Evolutionary conservation across 1,139 yeast genomes (phyloP).

Genomic region (Pichia sp.): DNA sequence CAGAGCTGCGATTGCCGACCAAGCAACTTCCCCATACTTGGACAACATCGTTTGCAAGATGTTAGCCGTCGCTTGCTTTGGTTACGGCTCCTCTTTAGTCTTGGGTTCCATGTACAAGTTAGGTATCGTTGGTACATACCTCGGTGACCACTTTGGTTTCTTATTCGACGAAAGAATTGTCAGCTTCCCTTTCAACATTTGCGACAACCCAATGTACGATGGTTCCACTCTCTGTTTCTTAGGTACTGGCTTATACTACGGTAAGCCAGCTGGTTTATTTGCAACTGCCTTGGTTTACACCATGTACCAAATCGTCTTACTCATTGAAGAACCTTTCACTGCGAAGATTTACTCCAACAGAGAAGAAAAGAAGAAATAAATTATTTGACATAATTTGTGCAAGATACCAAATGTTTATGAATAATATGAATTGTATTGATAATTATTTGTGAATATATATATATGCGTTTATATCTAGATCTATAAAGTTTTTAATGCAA

Average conservation of each 20-base stretch:
- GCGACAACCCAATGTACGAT: constrained; percentile 95
- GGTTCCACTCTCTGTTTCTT: constrained; percentile 88
- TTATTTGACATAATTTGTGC: background rate
- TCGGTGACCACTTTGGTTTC: constrained; percentile 97
- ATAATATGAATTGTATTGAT: background rate
- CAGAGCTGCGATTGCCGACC: constrained; percentile 62
- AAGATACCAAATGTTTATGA: no score
- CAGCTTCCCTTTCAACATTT: constrained; percentile 90
- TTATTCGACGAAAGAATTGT: constrained; percentile 88
- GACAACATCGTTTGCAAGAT: constrained; percentile 39
- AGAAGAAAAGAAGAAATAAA: constrained; percentile 39
- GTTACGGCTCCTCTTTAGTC: constrained; percentile 76
- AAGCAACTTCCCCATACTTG: constrained; percentile 45
- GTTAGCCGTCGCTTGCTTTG: constrained; percentile 49
- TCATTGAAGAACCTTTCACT: constrained; percentile 96
- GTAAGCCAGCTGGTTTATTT: constrained; percentile 83
- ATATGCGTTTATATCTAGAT: background rate
- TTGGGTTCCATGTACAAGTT: constrained; percentile 86
- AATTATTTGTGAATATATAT: constrained; percentile 1
- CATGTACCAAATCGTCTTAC: constrained; percentile 81
- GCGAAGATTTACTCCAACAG: constrained; percentile 78
- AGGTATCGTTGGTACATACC: constrained; percentile 94
- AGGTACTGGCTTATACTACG: constrained; percentile 88
- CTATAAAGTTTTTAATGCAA: background rate
- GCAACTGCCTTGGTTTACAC: constrained; percentile 70